A percentile compares a stretch with the other conserved stretches of the same genome.
phyloP scores from a whole-genome alignment of 2,329 filamentous ascomycete genomes.

The Helotiales sp. region DNA sequence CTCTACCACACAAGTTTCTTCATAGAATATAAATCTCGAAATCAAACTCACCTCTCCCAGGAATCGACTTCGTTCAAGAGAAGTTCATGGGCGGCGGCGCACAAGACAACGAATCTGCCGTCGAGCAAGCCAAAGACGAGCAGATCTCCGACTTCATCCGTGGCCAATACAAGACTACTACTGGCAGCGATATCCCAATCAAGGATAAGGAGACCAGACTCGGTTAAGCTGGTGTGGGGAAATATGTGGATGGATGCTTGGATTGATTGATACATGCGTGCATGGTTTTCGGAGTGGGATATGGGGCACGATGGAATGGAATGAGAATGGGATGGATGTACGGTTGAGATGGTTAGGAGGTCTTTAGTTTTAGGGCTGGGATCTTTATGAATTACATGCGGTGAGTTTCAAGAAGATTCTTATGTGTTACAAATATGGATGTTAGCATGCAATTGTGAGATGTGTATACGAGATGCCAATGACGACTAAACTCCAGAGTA shows the following conservation, averaged over 20 bases:
- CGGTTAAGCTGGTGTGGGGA: constrained; percentile 32
- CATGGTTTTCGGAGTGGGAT: not conserved
- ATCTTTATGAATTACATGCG: not conserved
- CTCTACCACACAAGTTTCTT: not conserved
- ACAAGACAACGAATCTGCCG: constrained; percentile 73
- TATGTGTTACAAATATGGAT: not conserved
- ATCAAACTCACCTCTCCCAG: constrained; percentile 49
- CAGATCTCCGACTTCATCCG: constrained; percentile 76
- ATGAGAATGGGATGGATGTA: constrained; percentile 7
- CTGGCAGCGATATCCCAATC: constrained; percentile 72
- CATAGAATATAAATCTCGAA: too few species aligned
- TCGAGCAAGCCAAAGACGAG: constrained; percentile 85
- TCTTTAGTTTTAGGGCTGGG: not conserved
- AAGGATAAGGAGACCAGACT: constrained; percentile 66
- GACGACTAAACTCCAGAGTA: too few species aligned
- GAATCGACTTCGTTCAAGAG: constrained; percentile 78
- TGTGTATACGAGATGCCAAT: not conserved
- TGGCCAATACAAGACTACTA: constrained; percentile 68
- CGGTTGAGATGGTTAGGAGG: not conserved
- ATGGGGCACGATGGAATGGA: not conserved
- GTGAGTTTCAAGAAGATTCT: not conserved
- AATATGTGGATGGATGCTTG: not conserved
- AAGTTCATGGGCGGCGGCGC: constrained; percentile 71
- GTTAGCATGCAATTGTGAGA: not conserved
- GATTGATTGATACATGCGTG: not conserved